A percentile compares a stretch with the other conserved stretches of the same genome.
These are phyloP conservation scores for Zasmidium cellare DNA, from an alignment of 2,329 filamentous ascomycete species.

Conservation along the genomic window DNA sequence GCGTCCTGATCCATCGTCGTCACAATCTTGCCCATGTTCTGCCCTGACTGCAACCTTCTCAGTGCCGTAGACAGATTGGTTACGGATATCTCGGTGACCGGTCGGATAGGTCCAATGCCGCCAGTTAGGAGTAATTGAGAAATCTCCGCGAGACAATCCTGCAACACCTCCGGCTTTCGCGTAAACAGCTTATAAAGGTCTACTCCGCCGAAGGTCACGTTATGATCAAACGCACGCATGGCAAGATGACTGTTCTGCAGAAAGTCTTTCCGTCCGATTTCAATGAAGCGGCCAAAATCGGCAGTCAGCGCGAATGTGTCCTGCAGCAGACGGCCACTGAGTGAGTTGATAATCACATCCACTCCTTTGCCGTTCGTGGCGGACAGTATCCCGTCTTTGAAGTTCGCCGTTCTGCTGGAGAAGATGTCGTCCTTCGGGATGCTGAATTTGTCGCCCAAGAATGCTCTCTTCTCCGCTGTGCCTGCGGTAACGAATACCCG, in stretches of 20 bases:
- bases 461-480: constrained; percentile 21
- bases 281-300: constrained; percentile 29
- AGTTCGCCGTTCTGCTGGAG: constrained; percentile 26
- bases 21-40: constrained; percentile 9
- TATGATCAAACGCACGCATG: constrained; percentile 12
- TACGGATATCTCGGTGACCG: neutral
- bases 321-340: constrained; percentile 27
- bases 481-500: constrained; percentile 30
- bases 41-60: neutral
- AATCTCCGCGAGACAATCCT: neutral
- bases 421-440: constrained; percentile 33
- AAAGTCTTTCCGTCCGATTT: constrained; percentile 24
- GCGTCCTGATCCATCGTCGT: neutral
- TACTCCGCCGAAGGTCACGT: neutral
- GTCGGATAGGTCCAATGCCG: neutral
- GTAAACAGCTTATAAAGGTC: neutral
- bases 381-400: constrained; percentile 23
- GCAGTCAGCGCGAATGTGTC: constrained; percentile 27
- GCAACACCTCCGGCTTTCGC: neutral
- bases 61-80: constrained; percentile 19
- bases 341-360: constrained; percentile 34
- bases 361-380: constrained; percentile 31
- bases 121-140: neutral
- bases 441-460: constrained; percentile 22
- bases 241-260: constrained; percentile 9